Evolutionary conservation across 2,329 filamentous ascomycete genomes (phyloP).

Genomic region (Mycosphaerelloides madeirae): DNA sequence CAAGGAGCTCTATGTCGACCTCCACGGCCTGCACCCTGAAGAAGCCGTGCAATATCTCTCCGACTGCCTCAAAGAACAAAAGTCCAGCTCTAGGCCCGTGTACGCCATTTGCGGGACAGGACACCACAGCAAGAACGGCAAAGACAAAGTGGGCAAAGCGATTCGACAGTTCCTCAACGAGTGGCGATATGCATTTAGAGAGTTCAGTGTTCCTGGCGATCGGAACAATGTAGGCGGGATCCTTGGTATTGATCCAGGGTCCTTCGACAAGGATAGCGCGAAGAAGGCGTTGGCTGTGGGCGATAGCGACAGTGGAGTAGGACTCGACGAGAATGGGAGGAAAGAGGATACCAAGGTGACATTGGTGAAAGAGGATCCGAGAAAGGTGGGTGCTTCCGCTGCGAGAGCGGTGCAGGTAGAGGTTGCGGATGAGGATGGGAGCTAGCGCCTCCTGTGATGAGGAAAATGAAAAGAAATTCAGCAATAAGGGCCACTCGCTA

Average conservation of each 20-base stretch:
- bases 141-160: conserved; percentile 96
- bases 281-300: conserved; percentile 34
- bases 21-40: conserved; percentile 97
- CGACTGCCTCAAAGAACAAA: conserved; percentile 78
- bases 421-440: conserved; percentile 13
- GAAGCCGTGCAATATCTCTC: conserved; percentile 94
- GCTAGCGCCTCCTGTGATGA: conserved; percentile 2
- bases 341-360: conserved; percentile 33
- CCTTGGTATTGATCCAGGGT: conserved; percentile 59
- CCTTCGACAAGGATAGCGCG: conserved; percentile 47
- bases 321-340: conserved; percentile 28
- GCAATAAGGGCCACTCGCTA: too few species aligned
- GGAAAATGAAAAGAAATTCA: too few species aligned
- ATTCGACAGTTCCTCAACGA: conserved; percentile 88
- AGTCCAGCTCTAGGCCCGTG: conserved; percentile 64
- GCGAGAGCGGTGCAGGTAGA: conserved; percentile 15
- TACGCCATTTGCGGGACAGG: conserved; percentile 97
- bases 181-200: conserved; percentile 91
- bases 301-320: conserved; percentile 37
- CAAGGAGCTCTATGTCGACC: conserved; percentile 84
- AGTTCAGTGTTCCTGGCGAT: conserved; percentile 96
- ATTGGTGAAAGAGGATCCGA: conserved; percentile 34
- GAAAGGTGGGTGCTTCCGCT: conserved; percentile 20
- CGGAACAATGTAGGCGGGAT: conserved; percentile 71
- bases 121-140: conserved; percentile 96